Evolutionary conservation across 768 basidiomycete species (phyloP), one percentile per base, ranked within the genome.

Genomic region (Russula emetica): DNA sequence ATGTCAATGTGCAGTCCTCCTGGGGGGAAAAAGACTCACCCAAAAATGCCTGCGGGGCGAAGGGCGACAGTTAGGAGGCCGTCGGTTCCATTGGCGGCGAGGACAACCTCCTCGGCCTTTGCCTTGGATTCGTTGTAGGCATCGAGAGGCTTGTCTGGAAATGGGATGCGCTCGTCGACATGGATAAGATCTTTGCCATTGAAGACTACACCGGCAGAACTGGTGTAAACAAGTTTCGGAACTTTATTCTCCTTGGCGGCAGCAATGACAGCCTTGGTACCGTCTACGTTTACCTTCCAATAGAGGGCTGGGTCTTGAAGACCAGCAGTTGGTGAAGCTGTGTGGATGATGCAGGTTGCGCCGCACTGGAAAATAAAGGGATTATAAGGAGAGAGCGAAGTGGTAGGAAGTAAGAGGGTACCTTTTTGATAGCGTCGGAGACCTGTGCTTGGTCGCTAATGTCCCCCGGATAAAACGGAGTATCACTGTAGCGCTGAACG

Each of bases 121-220:
- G 88, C 90, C 75, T 99, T 99, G 14, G 94, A 93, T 63, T 90
- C 88, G 72, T 95, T 98, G 76, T 99, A 99, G 0, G 90, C 87
- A 73, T 98, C 94, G 74, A 94, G 80, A 5, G 86, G 84, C 42
- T 83, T 83, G 47, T 82, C 81, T 0, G 93, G 92, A 63, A 83
- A 80, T 0, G 86, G 83, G 45, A 90, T 74, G 10, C 97, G 85
- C 76, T 99, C 97, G 74, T 99, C 97, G 34, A 88, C 83, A 71
- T 93, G 85, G 63, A 90, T 82, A 57, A 94, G 79, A 74, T 94
- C 85, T 20, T 76, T 76, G 0, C 94, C 94, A 62, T 91, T 87
- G 77, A 92, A 98, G 5, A 92, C 84, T 20, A 96, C 90, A 38
- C 94, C 92, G 1, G 92, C 94, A 30, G 92, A 94, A 69, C 89